A percentile compares a stretch with the other conserved stretches of the same genome.
Conservation (phyloP, 768 basidiomycete genomes). For the Lactarius evosmus region DNA sequence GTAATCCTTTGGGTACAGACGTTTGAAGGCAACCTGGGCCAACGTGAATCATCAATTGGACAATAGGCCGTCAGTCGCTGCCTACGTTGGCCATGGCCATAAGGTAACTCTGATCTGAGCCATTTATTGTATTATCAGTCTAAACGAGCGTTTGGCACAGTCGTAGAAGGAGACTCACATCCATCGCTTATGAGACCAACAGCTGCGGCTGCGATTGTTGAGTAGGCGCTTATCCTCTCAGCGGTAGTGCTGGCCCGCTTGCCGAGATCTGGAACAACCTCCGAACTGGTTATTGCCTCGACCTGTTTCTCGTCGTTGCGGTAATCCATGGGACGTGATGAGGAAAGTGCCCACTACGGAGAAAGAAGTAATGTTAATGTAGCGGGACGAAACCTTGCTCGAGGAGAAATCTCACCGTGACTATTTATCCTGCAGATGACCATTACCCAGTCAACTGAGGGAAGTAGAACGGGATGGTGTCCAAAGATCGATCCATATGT, state of each 20-base stretch:
- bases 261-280: constrained; percentile 11
- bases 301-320: constrained; percentile 2
- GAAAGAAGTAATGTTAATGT: constrained; percentile 7
- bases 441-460: not conserved
- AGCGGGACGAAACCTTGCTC: not conserved
- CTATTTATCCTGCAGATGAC: constrained; percentile 5
- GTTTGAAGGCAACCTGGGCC: constrained; percentile 58
- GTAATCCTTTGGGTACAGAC: constrained; percentile 60
- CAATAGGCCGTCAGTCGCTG: too few species aligned
- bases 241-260: constrained; percentile 4
- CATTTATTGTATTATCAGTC: constrained; percentile 10
- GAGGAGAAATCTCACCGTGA: not conserved
- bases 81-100: constrained; percentile 66
- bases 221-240: constrained; percentile 52
- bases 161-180: constrained; percentile 37
- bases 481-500: constrained; percentile 8
- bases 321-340: not conserved
- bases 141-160: constrained; percentile 6
- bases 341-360: too few species aligned
- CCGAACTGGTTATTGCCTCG: not conserved
- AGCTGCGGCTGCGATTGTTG: constrained; percentile 63
- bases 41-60: constrained; percentile 19
- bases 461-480: not conserved
- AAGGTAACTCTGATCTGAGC: constrained; percentile 60
- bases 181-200: constrained; percentile 66